Evolutionary conservation across 2,329 filamentous ascomycete species (phyloP), one percentile per base, ranked within the genome.

Genomic region (Cadophora gregata): DNA sequence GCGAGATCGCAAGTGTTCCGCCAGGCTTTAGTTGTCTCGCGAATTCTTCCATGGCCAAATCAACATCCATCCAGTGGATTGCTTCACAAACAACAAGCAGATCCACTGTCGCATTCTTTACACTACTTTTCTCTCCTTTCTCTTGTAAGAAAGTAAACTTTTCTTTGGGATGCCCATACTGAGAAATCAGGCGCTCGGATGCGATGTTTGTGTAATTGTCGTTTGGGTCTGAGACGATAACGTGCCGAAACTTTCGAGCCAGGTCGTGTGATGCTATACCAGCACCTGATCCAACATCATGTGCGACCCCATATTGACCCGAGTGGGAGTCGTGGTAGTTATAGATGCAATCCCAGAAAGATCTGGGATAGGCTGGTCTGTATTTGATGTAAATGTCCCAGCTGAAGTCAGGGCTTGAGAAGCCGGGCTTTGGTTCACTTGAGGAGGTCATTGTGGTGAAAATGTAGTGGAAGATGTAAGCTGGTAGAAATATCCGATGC

Each of bases 141-240:
- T 77, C 75, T 55, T 72, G 72, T 21, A 75, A 45, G 27, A 76
- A 76, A 1, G 6, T 42, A 45, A 77, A 75, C 14, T 71, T 67
- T 4, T 64, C 63, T 56, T 70, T 69, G 1, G 70, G 66, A 10
- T 69, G 31, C 3, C 27, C 51, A 31, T 64, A 58, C 36, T 74
- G 61, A 33, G 69, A 47, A 9, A 76, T 31, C 24, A 67, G 70
- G 3, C 72, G 60, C 42, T 69, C 66, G 24, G 66, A 66, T 0
- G 74, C 73, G 12, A 73, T 59, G 1, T 64, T 55, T 16, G 59
- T 59, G 59, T 76, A 72, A 9, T 67, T 70, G 10, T 75, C 71
- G 56, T 76, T 76, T 3, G 75, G 75, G 21, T 77, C 75, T 21
- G 75, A 76, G 14, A 77, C 71, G 24, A 74, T 61, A 3, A 76